phyloP scores from a whole-genome alignment of 2,329 filamentous ascomycete species.

The Ascochyta clinopodiicola region DNA sequence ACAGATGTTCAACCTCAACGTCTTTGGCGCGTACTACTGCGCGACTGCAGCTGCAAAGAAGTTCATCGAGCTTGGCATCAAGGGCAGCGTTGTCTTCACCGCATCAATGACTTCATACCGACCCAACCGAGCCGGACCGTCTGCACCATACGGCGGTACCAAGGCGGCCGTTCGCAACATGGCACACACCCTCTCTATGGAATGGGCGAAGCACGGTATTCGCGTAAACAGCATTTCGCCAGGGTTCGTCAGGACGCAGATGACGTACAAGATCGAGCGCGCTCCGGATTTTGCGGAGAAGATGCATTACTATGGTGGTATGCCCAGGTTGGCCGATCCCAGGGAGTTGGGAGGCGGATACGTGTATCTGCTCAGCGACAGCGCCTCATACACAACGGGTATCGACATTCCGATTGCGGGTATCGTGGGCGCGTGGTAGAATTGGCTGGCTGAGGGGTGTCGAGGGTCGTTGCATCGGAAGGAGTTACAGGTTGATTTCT shows the following conservation, averaged over 20 bases:
- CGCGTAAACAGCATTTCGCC: slow-evolving; percentile 85
- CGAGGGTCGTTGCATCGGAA: slow-evolving; percentile 26
- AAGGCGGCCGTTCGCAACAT: slow-evolving; percentile 54
- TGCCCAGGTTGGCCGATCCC: slow-evolving; percentile 59
- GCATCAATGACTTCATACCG: slow-evolving; percentile 59
- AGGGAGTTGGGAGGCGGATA: slow-evolving; percentile 60
- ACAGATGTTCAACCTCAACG: slow-evolving; percentile 57
- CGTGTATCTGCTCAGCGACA: slow-evolving; percentile 56
- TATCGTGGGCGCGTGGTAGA: slow-evolving; percentile 54
- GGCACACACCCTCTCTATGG: slow-evolving; percentile 70
- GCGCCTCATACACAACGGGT: slow-evolving; percentile 57
- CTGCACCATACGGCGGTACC: slow-evolving; percentile 55
- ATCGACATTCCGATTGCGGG: slow-evolving; percentile 59
- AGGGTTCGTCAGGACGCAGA: slow-evolving; percentile 81
- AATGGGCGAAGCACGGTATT: slow-evolving; percentile 83
- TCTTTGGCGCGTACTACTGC: slow-evolving; percentile 56
- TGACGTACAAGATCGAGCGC: slow-evolving; percentile 59
- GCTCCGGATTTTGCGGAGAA: slow-evolving; percentile 60
- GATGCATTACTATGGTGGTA: slow-evolving; percentile 62
- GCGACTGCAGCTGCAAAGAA: slow-evolving; percentile 55
- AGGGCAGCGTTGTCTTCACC: slow-evolving; percentile 58
- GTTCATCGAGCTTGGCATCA: slow-evolving; percentile 55
- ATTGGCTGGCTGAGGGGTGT: not conserved
- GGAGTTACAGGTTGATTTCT: slow-evolving; percentile 22
- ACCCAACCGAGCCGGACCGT: slow-evolving; percentile 59